Evolutionary conservation across 306 rosid genomes (phyloP).

Genomic region (Ormosia emarginata): DNA sequence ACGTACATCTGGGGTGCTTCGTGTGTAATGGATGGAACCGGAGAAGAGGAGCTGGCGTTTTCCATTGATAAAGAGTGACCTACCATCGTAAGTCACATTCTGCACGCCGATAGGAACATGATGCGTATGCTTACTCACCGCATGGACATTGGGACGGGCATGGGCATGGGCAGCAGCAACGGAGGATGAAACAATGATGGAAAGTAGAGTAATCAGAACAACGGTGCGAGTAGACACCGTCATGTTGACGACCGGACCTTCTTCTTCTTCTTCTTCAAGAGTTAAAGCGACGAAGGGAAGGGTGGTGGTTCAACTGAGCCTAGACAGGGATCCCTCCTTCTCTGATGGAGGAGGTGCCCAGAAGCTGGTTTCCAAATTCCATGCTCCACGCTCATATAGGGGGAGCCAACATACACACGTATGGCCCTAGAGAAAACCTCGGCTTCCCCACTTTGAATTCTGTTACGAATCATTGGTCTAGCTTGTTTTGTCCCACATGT

Average conservation of each 20-base stretch:
- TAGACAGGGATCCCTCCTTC: conserved; percentile 21
- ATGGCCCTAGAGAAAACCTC: conserved; percentile 1
- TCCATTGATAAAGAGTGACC: conserved; percentile 45
- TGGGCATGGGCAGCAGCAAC: neutral
- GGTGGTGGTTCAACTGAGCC: neutral
- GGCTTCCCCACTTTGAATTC: neutral
- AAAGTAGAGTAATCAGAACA: conserved; percentile 10
- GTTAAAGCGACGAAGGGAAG: too few species aligned
- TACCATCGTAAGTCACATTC: conserved; percentile 53
- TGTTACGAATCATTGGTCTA: neutral
- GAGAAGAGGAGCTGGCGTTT: conserved; percentile 67
- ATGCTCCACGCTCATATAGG: neutral
- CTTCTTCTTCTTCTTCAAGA: too few species aligned
- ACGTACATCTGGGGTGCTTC: conserved; percentile 65
- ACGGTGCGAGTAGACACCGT: neutral
- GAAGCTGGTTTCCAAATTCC: neutral
- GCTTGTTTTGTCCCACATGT: neutral
- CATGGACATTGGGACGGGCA: neutral
- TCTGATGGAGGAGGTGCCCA: conserved; percentile 16
- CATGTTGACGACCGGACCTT: neutral
- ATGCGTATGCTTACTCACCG: neutral
- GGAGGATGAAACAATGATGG: conserved; percentile 13
- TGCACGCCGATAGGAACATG: neutral
- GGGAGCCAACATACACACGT: too few species aligned
- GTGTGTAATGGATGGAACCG: conserved; percentile 83